Conservation (phyloP, 2,329 filamentous ascomycete genomes). For the Diplodia sapinea region DNA sequence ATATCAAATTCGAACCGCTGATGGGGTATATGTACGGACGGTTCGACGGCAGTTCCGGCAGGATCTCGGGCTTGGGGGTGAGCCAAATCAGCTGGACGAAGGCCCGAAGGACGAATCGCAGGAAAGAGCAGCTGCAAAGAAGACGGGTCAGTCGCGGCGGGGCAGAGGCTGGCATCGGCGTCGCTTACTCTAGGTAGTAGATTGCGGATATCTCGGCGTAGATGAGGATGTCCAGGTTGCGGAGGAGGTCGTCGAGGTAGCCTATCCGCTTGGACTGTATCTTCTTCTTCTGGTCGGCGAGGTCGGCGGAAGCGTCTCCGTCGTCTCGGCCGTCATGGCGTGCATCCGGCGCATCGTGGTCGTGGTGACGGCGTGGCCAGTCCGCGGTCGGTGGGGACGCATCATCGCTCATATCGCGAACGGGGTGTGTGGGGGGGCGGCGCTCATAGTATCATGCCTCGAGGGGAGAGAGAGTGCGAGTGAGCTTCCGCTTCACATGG, state of each 20-base stretch:
- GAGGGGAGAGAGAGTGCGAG: neutral
- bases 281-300: conserved; percentile 40
- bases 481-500: conserved; percentile 21
- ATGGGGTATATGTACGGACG: conserved; percentile 62
- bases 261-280: conserved; percentile 46
- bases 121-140: conserved; percentile 60
- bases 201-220: conserved; percentile 66
- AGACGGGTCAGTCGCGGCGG: conserved; percentile 2
- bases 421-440: conserved; percentile 15
- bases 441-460: conserved; percentile 28
- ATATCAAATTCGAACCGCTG: conserved; percentile 60
- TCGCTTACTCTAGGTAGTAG: conserved; percentile 67
- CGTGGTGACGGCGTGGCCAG: conserved; percentile 24
- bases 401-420: conserved; percentile 49
- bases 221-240: conserved; percentile 63
- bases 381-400: conserved; percentile 42
- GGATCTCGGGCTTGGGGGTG: conserved; percentile 62
- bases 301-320: conserved; percentile 31
- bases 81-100: conserved; percentile 64
- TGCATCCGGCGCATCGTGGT: conserved; percentile 30
- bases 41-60: conserved; percentile 56
- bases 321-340: neutral
- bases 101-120: conserved; percentile 61
- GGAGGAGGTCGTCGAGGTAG: conserved; percentile 61
- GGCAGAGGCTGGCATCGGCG: neutral